These are phyloP conservation scores for Fraxinus platypoda DNA, from an alignment of 305 asterid species.

Conservation along the genomic window DNA sequence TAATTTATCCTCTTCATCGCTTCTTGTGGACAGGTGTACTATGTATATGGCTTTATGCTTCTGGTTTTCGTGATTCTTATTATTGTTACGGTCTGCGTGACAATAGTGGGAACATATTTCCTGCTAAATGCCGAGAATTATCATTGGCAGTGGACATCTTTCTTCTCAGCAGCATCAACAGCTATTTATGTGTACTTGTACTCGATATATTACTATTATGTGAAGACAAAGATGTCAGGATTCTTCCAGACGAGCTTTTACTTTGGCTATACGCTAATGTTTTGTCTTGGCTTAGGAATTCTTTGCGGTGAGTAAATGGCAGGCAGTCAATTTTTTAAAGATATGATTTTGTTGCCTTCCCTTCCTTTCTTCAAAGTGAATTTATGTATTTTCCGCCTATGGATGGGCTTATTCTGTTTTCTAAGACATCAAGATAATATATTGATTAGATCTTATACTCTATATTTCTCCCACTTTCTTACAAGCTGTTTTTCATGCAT, in stretches of 20 bases:
- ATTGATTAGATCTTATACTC: background rate
- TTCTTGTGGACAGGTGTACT: conserved; percentile 47
- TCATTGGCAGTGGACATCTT: conserved; percentile 77
- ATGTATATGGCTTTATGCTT: conserved; percentile 66
- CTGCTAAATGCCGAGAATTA: conserved; percentile 64
- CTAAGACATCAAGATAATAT: background rate
- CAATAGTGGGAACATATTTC: conserved; percentile 64
- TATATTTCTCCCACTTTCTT: conserved; percentile 10
- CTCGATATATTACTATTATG: conserved; percentile 54
- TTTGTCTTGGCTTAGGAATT: conserved; percentile 62
- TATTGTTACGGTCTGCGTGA: conserved; percentile 62
- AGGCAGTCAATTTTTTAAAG: background rate
- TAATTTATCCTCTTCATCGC: background rate
- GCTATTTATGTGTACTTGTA: conserved; percentile 57
- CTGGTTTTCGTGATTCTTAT: conserved; percentile 57
- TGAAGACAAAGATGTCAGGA: conserved; percentile 70
- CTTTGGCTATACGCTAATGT: conserved; percentile 64
- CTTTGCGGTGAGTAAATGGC: conserved; percentile 49
- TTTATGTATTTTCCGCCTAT: background rate
- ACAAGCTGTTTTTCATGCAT: background rate
- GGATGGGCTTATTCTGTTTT: background rate
- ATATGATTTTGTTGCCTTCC: background rate
- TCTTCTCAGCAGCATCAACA: conserved; percentile 63
- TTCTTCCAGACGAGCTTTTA: conserved; percentile 68
- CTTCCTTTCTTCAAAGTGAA: background rate